Percentiles rank a stretch among this genome's conserved stretches.
Evolutionary conservation across 257 asterid genomes (phyloP).

Genomic region (Nicotiana tomentosiformis): DNA sequence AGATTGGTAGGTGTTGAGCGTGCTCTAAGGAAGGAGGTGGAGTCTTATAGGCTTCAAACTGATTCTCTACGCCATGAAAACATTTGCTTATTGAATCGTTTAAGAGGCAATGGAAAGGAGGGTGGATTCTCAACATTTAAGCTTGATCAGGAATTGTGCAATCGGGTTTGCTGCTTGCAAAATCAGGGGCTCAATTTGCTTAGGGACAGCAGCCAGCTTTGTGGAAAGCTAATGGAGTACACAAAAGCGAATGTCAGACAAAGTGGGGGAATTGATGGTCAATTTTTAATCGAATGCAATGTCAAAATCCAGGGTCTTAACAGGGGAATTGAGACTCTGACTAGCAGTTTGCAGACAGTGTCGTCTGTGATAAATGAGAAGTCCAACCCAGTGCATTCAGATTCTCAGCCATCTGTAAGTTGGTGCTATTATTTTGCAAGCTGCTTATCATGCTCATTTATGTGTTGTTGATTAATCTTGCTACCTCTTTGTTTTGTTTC

Average conservation of each 20-base stretch:
- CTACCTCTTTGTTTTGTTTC: constrained; percentile 12
- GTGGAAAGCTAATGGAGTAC: constrained; percentile 56
- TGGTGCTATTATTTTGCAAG: background rate
- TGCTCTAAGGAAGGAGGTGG: constrained; percentile 88
- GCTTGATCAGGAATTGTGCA: constrained; percentile 74
- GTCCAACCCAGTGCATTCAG: constrained; percentile 15
- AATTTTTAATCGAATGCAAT: constrained; percentile 72
- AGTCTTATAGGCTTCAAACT: constrained; percentile 53
- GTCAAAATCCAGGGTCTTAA: constrained; percentile 84
- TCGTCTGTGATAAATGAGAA: constrained; percentile 46
- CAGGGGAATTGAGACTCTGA: constrained; percentile 62
- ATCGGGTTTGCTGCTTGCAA: constrained; percentile 66
- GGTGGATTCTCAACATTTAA: constrained; percentile 65
- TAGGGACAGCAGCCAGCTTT: constrained; percentile 61
- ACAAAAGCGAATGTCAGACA: constrained; percentile 40
- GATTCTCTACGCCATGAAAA: constrained; percentile 88
- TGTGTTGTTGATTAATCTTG: background rate
- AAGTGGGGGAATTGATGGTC: constrained; percentile 38
- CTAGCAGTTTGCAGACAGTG: constrained; percentile 45
- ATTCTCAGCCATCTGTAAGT: constrained; percentile 39
- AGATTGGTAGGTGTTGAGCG: constrained; percentile 87
- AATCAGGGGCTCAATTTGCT: constrained; percentile 70
- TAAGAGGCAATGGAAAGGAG: constrained; percentile 54
- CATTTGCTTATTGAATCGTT: constrained; percentile 70
- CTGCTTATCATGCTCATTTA: background rate